Conservation (phyloP, 805 yeast genomes). For the Pichia ethanolica region DNA sequence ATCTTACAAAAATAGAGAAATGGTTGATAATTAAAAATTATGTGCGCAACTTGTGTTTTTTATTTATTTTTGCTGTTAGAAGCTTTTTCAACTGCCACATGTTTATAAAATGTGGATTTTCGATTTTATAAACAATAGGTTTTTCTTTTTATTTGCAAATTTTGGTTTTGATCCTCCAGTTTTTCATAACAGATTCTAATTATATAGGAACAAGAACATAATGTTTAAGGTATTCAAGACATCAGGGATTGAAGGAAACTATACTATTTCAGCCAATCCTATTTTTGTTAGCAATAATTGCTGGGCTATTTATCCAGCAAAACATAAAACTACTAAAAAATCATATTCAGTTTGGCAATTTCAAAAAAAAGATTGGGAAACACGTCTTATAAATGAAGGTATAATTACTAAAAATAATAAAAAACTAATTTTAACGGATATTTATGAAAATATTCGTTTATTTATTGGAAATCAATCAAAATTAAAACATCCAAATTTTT, state of each 20-base stretch:
- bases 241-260: conserved; percentile 57
- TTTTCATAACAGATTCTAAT: too few relatives aligned
- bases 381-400: conserved; percentile 43
- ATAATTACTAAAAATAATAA: conserved; percentile 42
- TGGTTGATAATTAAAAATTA: too few relatives aligned
- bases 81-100: too few relatives aligned
- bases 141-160: neutral
- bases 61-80: too few relatives aligned
- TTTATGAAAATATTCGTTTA: conserved; percentile 53
- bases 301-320: conserved; percentile 85
- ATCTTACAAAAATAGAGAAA: too few relatives aligned
- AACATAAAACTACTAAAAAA: conserved; percentile 52
- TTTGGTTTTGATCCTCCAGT: neutral
- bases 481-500: conserved; percentile 81
- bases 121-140: too few relatives aligned
- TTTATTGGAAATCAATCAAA: conserved; percentile 71
- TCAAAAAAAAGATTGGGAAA: conserved; percentile 70
- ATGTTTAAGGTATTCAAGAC: conserved; percentile 51
- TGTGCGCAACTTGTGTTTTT: too few relatives aligned
- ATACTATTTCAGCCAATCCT: conserved; percentile 63
- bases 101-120: too few relatives aligned
- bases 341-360: conserved; percentile 79
- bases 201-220: neutral
- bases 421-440: conserved; percentile 47
- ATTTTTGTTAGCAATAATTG: conserved; percentile 62